phyloP scores from a whole-genome alignment of 1,284 basidiomycete genomes.

The Leccinum cinnamomeum region DNA sequence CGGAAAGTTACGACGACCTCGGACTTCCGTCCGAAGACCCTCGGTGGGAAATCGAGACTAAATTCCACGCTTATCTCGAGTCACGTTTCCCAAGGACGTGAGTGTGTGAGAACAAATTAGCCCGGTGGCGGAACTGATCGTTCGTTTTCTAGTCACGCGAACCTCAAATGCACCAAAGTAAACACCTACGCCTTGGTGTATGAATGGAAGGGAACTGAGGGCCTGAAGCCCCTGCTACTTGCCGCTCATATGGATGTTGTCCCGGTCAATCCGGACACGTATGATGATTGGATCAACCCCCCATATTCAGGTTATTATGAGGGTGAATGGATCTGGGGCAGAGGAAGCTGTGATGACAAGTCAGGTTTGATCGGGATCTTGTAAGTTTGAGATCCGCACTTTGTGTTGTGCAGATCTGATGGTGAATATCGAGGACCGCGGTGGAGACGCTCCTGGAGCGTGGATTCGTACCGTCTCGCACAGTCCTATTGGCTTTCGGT shows the following conservation, averaged over 20 bases:
- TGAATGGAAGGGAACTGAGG: slow-evolving; percentile 58
- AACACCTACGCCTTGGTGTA: slow-evolving; percentile 64
- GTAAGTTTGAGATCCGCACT: slow-evolving; percentile 35
- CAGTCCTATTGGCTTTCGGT: slow-evolving; percentile 64
- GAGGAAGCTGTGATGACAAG: slow-evolving; percentile 66
- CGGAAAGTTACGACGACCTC: slow-evolving; percentile 44
- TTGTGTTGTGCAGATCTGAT: not conserved
- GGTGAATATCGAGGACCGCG: slow-evolving; percentile 39
- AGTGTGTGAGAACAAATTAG: slow-evolving; percentile 7
- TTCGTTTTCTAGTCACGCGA: slow-evolving; percentile 40
- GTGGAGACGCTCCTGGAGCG: slow-evolving; percentile 53
- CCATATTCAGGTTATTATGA: slow-evolving; percentile 53
- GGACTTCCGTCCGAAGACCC: slow-evolving; percentile 43
- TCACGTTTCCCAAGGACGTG: slow-evolving; percentile 43
- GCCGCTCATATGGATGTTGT: slow-evolving; percentile 63
- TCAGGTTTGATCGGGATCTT: slow-evolving; percentile 57
- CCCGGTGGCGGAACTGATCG: not conserved
- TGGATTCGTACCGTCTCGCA: slow-evolving; percentile 52
- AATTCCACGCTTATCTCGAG: slow-evolving; percentile 45
- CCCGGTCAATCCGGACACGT: slow-evolving; percentile 54
- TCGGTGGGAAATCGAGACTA: slow-evolving; percentile 44
- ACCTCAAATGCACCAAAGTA: slow-evolving; percentile 50
- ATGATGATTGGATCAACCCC: slow-evolving; percentile 51
- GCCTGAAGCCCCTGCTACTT: slow-evolving; percentile 60
- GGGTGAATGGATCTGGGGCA: slow-evolving; percentile 57